Evolutionary conservation across 371 early-diverging fungal species (phyloP), one percentile per base, ranked within the genome.

Genomic region (Mortierella sp.): DNA sequence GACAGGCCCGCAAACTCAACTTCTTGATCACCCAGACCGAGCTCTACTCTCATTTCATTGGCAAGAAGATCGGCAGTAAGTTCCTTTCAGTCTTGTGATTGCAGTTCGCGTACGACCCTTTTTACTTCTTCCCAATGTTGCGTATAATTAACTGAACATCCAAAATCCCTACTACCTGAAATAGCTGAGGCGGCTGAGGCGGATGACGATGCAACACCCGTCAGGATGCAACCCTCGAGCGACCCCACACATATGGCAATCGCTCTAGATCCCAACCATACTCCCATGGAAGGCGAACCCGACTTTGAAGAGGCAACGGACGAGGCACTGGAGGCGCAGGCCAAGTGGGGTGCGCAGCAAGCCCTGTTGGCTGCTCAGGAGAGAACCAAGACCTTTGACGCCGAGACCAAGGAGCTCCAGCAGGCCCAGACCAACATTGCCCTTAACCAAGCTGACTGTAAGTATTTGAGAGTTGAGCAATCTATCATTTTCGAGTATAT

Each of bases 1-100:
- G 99, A 75, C 99, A 99, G 87, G 95, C 95, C 7, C 94, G 97
- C 79, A 99, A 99, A 88, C 94, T 99, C 72, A 96, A 98, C 87
- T 99, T 99, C 85, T 91, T 99, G 78, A 96, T 99, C 75, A 96
- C 96, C 0, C 99, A 99, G 88, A 99, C 99, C 7, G 99, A 99
- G 84, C 91, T 99, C 3, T 99, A 97, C 91, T 96, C 97, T 79
- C 98, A 98, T 89, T 99, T 99, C 91, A 95, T 99, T 75, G 96
- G 96, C 56, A 93, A 94, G 75, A 97, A 96, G 86, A 93, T 96
- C 58, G 89, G 80, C 70, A 87, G 87, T 87, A 87, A 43, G 83
- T 83, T 4, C 24, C 75, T 16, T 44, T 71, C 14, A 29, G 18
- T 38, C 43, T 32, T 48, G 2, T 29, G n/a, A 0, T 60, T 77